Base-by-base conservation (phyloP, 805 yeast genomes). In the Candida patagonica region DNA sequence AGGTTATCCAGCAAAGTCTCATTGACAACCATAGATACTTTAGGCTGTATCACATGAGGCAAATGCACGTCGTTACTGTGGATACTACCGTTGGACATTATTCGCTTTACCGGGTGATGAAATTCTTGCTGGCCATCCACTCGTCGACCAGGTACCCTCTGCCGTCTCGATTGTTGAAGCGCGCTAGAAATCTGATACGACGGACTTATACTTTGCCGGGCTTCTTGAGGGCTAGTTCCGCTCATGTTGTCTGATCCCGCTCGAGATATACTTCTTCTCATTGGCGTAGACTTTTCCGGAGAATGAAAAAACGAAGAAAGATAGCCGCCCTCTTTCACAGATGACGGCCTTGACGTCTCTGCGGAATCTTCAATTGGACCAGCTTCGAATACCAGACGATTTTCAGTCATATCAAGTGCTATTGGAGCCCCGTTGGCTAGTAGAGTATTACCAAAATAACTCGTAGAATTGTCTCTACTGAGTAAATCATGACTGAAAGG, bases 21-120 rank as follows among this genome's bases (percentile, higher is more conserved):
- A 50, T 76, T 73, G 35, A 64, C 50, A 62, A 77, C 68, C 19
- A 76, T 55, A 6, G 66, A 60, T 2, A 75, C 72, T 6, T 33
- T 49, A 3, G 47, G 49, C 6, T 37, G 6, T 10, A 16, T 16
- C 6, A n/a, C 20, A 10, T 9, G 16, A 12, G 7, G 25, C n/a
- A 43, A 50, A 55, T 2, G 30, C 26, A 13, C 52, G 48, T 35
- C 56, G 57, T 29, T 42, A 38, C 38, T 45, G n/a, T 21, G 50
- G 38, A 42, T 55, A 52, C 37, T 59, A 31, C 29, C 40, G 9
- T 43, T 15, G 24, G 35, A 31, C 6, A 8, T 19, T 9, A 8
- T 15, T 9, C 13, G 35, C 22, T 24, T 30, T n/a, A n/a, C n/a
- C n/a, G n/a, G n/a, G n/a, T n/a, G n/a, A n/a, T n/a, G n/a, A n/a